Evolutionary conservation across 116 monocot species (phyloP), one percentile per base, ranked within the genome.

Genomic region (Papilionanthe hybrid): DNA sequence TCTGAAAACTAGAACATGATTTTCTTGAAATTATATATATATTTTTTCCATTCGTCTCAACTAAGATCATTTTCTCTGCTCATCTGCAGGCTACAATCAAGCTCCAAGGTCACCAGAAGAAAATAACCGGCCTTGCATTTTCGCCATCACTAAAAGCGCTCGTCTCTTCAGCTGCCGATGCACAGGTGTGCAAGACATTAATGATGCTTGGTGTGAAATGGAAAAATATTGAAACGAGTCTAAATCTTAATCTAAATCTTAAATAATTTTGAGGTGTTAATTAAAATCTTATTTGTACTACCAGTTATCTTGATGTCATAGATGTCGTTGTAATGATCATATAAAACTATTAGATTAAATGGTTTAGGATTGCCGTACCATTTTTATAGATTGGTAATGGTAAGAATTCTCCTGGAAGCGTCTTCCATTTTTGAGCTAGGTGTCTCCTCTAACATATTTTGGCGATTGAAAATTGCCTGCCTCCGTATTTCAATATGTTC

Each of bases 81-180:
- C 66, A 41, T 53, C 12, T 77, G 27, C 72, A 95, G 95, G 95
- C 94, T 23, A 99, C 94, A 85, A 99, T 87, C 23, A 99, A 94
- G 81, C 90, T 99, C 19, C 94, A 90, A 80, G 98, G 98, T 17
- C 98, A 99, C 77, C 93, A 91, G 80, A 99, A 99, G 76, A 94
- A 90, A 81, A 90, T 99, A 9, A 99, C 98, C 29, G 98, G 98
- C 37, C 94, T 99, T 72, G 95, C 98, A 53, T 99, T 99, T 79
- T 99, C 98, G 0, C 94, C 93, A 75, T 82, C 89, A 27, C 42
- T 99, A 71, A 93, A 99, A 81, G 89, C 90, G 9, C 92, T 99
- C 5, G 90, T 99, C 25, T 99, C 98, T 32, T 94, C 98, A 41
- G 98, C 95, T 9, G 98, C 98, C 74, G 98, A 99, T 89, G 92